Evolutionary conservation across 1,284 basidiomycete species (phyloP), one percentile per base, ranked within the genome.

Genomic region (Rhodotorula sp.): DNA sequence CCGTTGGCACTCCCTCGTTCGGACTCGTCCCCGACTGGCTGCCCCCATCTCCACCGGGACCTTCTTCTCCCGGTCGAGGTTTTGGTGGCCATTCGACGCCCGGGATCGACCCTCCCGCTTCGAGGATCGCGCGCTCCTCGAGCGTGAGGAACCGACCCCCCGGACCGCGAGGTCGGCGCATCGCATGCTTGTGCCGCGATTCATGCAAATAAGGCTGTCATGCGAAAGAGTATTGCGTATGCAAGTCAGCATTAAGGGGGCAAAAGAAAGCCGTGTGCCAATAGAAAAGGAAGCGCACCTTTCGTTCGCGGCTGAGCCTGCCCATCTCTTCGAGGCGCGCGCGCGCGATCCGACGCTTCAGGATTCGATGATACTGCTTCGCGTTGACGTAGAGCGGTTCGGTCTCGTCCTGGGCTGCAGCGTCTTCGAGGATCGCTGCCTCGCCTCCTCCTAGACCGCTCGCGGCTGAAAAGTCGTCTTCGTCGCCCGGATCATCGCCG

Each of bases 351-450:
- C 94, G 86, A 70, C 94, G 86, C 83, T 96, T 96, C 79, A 97
- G 85, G 79, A 97, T 97, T 77, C 95, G 90, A 78, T 94, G 92
- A 81, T 96, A 97, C 82, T 97, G 94, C 81, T 97, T 97, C 62
- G 94, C 94, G 79, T 97, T 97, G 73, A 97, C 95, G 82, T 95
- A 95, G 75, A 96, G 87, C 42, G 94, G 94, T 80, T 96, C 93
- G 77, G 96, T 93, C 82, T 95, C 93, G 77, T 72, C 72, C 33
- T 62, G 63, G 14, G 66, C 64, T 44, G 64, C 57, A 29, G 63
- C 64, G 42, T 67, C 62, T 33, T 72, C 57, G 8, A 72, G 58
- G n/a, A 60, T 62, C 12, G 37, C 64, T 1, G 33, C 61, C 20
- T 48, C 57, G 7, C n/a, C 51, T n/a, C n/a, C n/a, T n/a, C n/a